Conservation (phyloP, 1,284 basidiomycete genomes). For the Puccinia sorghi region DNA sequence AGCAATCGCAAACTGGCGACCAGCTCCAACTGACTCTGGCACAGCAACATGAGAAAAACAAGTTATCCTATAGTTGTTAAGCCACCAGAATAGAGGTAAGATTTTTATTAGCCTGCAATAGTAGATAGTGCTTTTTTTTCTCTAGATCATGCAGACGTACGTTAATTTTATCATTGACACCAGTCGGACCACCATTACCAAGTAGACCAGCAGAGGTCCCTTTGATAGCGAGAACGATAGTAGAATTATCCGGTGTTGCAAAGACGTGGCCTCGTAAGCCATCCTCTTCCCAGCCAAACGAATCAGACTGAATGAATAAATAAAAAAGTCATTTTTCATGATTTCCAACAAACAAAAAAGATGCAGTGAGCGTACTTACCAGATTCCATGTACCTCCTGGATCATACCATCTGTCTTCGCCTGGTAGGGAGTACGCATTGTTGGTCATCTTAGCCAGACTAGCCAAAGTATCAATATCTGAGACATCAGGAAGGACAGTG, state of each 20-base stretch:
- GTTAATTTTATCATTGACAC: constrained; percentile 87
- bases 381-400: constrained; percentile 68
- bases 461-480: constrained; percentile 73
- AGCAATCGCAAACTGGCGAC: constrained; percentile 92
- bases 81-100: neutral
- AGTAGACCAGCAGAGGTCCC: constrained; percentile 82
- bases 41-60: constrained; percentile 98
- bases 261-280: constrained; percentile 85
- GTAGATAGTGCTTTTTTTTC: neutral
- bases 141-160: constrained; percentile 56
- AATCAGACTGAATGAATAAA: constrained; percentile 65
- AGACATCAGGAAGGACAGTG: constrained; percentile 64
- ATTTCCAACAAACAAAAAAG: constrained; percentile 7
- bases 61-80: constrained; percentile 67
- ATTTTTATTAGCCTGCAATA: neutral
- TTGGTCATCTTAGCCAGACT: constrained; percentile 90
- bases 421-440: constrained; percentile 70
- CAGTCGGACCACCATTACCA: constrained; percentile 76
- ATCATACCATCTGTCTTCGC: constrained; percentile 72
- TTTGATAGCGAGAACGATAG: constrained; percentile 87
- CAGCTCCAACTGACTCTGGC: constrained; percentile 91
- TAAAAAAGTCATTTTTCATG: constrained; percentile 54
- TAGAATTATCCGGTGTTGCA: constrained; percentile 68
- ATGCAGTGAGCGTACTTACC: constrained; percentile 61
- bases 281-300: constrained; percentile 88